Percentiles rank a stretch among this genome's conserved stretches.
phyloP scores from a whole-genome alignment of 2,329 filamentous ascomycete species.

The Penicillium freii region DNA sequence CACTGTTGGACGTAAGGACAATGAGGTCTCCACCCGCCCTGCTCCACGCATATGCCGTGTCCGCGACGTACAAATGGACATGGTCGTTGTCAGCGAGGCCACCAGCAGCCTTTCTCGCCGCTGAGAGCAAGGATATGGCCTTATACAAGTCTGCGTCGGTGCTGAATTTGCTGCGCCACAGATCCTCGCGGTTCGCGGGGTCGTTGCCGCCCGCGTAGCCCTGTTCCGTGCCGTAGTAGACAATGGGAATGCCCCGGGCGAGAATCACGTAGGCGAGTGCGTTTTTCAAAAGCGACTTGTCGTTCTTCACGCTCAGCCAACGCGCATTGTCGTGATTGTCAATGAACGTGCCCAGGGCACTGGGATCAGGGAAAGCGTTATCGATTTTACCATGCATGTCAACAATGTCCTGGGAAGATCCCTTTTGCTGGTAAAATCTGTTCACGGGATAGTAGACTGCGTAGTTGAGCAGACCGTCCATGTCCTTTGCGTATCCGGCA shows the following conservation, averaged over 20 bases:
- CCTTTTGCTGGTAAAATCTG: not conserved
- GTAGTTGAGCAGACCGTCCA: not conserved
- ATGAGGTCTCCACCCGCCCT: not conserved
- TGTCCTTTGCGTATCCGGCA: not conserved
- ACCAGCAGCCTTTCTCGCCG: not conserved
- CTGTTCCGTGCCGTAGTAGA: not conserved
- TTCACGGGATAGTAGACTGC: not conserved
- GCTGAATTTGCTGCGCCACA: not conserved
- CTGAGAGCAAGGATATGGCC: not conserved
- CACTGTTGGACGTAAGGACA: not conserved
- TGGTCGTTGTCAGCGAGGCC: not conserved
- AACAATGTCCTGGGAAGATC: not conserved
- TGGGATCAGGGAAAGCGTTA: not conserved
- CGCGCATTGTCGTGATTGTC: not conserved
- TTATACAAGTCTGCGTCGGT: not conserved
- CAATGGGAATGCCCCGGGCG: not conserved
- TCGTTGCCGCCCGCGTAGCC: not conserved
- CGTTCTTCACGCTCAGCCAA: not conserved
- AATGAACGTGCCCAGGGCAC: not conserved
- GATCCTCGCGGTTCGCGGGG: not conserved
- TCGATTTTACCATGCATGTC: not conserved
- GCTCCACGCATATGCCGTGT: not conserved
- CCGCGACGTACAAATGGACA: not conserved
- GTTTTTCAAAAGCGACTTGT: not conserved
- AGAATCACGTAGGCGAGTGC: not conserved